Base-by-base conservation (phyloP, 257 asterid genomes). In the Salvia rosmarinus region DNA sequence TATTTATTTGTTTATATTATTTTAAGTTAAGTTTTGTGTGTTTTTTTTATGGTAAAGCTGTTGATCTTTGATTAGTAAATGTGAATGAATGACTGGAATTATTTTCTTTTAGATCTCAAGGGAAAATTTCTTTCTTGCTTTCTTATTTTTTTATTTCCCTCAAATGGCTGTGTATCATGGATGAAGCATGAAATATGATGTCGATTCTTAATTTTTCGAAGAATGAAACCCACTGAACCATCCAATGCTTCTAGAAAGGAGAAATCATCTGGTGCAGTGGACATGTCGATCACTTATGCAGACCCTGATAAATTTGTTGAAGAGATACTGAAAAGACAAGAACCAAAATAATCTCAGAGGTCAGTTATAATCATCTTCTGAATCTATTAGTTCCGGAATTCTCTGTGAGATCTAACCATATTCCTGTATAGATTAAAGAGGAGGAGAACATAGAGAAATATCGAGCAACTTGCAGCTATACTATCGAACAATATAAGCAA, bases 281-380 rank as follows among this genome's bases (percentile, higher is more conserved):
- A 67, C 55, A 9, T 5, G 11, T 55, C 90, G 6, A 40, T 67
- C 70, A 67, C 83, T 58, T 86, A 64, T 66, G 83, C 80, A 3
- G 90, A 87, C 81, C 82, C 96, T 40, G 86, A 81, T 58, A 89
- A 82, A 81, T 82, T 91, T 79, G 85, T 91, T 39, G 82, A 87
- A 67, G 95, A 91, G 64, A 83, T 91, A 66, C 74, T 89, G 75
- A 82, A 42, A 89, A 83, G 87, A 82, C 83, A 2, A 78, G 84
- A 30, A 59, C 79, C 58, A 60, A 81, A 12, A 72, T 88, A 65
- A 86, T 91, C 77, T 77, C 91, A 1, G 83, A 85, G 96, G 98
- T 89, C 35, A 73, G 84, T 64, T 44, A 35, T 59, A 55, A 3
- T 68, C 9, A 0, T 14, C 8, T 39, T 52, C 50, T 35, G 3